Percentiles rank a stretch among this genome's conserved stretches.
Conservation (phyloP, 768 basidiomycete genomes). For the Multifurca ochricompacta region DNA sequence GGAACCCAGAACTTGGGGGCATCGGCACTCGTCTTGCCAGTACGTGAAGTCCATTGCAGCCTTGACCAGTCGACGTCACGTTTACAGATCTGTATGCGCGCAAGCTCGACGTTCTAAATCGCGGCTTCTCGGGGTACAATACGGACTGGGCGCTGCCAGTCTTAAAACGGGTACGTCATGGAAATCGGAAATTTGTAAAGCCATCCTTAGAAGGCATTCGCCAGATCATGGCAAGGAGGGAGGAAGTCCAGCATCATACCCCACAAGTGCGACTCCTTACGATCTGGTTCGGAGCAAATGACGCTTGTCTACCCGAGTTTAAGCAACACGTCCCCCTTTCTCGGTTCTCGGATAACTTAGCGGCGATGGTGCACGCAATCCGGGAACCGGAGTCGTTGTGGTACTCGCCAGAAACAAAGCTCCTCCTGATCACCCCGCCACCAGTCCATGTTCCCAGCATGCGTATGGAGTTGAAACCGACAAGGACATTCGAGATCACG, state of each 20-base stretch:
- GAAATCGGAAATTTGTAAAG: neutral
- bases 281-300: slow-evolving; percentile 91
- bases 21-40: slow-evolving; percentile 63
- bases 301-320: slow-evolving; percentile 58
- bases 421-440: slow-evolving; percentile 80
- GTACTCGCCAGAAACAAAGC: slow-evolving; percentile 63
- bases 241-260: slow-evolving; percentile 37
- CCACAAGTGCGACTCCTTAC: slow-evolving; percentile 66
- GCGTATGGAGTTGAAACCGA: slow-evolving; percentile 42
- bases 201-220: neutral
- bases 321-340: slow-evolving; percentile 71
- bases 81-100: slow-evolving; percentile 63
- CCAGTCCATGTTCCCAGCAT: slow-evolving; percentile 66
- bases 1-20: slow-evolving; percentile 43
- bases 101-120: slow-evolving; percentile 80
- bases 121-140: slow-evolving; percentile 80
- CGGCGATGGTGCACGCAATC: slow-evolving; percentile 52
- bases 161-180: slow-evolving; percentile 54
- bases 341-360: slow-evolving; percentile 57
- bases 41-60: slow-evolving; percentile 30
- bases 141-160: slow-evolving; percentile 80
- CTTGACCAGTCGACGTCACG: neutral
- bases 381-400: slow-evolving; percentile 52
- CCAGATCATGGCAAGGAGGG: slow-evolving; percentile 52
- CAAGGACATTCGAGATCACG: slow-evolving; percentile 57